Base-by-base conservation (phyloP, 2,329 filamentous ascomycete species). In the Aspergillus pseudonomiae region DNA sequence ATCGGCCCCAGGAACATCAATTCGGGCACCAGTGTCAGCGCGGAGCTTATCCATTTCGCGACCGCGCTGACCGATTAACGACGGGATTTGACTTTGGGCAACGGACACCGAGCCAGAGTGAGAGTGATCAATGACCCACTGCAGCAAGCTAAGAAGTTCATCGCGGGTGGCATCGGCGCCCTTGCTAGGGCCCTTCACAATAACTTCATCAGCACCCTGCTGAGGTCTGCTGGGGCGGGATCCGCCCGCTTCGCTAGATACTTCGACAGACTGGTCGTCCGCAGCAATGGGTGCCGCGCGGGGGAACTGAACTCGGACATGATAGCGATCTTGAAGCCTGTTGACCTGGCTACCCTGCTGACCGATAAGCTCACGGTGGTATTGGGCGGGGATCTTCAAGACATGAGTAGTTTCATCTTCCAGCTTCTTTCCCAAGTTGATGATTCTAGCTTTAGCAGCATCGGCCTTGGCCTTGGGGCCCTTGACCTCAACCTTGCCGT, bases 381-480 rank as follows among this genome's bases (percentile, higher is more conserved):
- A 98, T 80, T 97, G 93, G 61, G 94, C 91, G 62, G 96, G 92
- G 70, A 99, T 91, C 84, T 96, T 96, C 61, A 99, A 84, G 14
- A 88, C 83, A 77, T 96, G 90, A 1, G 90, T 96, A 6, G 91
- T 89, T 82, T 99, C 95, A 72, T 99, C 95, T 59, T 96, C 93
- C 72, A 96, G 86, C 75, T 91, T 91, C 77, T 91, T 93, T 46
- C 87, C 90, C 68, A 97, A 82, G 45, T 88, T 86, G 67, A 89
- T 83, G 70, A 99, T 97, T 74, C 97, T 89, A 45, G 89, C 82
- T 78, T 91, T 95, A 67, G 92, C 93, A 57, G 89, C 88, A 77
- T 97, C 93, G 1, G 94, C 93, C 84, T 98, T 98, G 57, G 93
- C 92, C 81, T 96, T 92, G 57, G 95, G 94, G 30, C 96, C 95